Conservation (phyloP, 192 early-diverging fungal genomes). For the Blastocladiella britannica region DNA sequence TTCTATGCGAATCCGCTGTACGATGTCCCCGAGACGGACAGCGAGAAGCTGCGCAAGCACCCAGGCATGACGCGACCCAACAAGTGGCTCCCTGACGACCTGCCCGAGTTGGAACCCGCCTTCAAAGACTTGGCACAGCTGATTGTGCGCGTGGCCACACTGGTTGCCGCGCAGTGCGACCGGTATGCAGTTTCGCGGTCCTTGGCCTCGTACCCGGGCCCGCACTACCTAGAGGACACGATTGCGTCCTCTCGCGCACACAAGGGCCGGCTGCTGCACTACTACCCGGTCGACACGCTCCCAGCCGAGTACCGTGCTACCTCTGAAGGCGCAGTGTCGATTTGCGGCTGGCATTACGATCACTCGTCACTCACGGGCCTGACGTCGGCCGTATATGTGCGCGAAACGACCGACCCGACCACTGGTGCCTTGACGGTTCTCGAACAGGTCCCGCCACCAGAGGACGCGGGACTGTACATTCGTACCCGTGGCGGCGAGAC, state of each 20-base stretch:
- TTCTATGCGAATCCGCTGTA: slow-evolving; percentile 38
- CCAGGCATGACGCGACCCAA: slow-evolving; percentile 32
- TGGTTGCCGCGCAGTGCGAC: slow-evolving; percentile 35
- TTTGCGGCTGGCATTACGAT: slow-evolving; percentile 54
- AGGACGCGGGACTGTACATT: slow-evolving; percentile 35
- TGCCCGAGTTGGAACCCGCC: slow-evolving; percentile 27
- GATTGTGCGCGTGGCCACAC: slow-evolving; percentile 28
- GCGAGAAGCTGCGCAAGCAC: slow-evolving; percentile 16
- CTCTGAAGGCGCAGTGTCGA: slow-evolving; percentile 14
- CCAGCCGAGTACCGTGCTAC: background rate
- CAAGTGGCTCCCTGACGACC: slow-evolving; percentile 30
- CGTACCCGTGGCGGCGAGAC: slow-evolving; percentile 21
- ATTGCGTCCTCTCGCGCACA: slow-evolving; percentile 25
- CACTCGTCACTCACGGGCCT: slow-evolving; percentile 40
- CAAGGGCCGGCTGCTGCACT: slow-evolving; percentile 46
- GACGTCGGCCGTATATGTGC: slow-evolving; percentile 38
- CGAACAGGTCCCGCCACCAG: slow-evolving; percentile 10
- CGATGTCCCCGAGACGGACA: slow-evolving; percentile 14
- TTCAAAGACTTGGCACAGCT: slow-evolving; percentile 35
- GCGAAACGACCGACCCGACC: slow-evolving; percentile 14
- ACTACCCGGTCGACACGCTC: slow-evolving; percentile 25
- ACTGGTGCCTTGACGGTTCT: slow-evolving; percentile 14
- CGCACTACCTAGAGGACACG: slow-evolving; percentile 26
- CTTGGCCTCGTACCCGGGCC: background rate
- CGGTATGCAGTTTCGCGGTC: slow-evolving; percentile 13